Percentiles rank a stretch among this genome's conserved stretches.
phyloP scores from a whole-genome alignment of 2,329 filamentous ascomycete species.

The Emydomyces testavorans region DNA sequence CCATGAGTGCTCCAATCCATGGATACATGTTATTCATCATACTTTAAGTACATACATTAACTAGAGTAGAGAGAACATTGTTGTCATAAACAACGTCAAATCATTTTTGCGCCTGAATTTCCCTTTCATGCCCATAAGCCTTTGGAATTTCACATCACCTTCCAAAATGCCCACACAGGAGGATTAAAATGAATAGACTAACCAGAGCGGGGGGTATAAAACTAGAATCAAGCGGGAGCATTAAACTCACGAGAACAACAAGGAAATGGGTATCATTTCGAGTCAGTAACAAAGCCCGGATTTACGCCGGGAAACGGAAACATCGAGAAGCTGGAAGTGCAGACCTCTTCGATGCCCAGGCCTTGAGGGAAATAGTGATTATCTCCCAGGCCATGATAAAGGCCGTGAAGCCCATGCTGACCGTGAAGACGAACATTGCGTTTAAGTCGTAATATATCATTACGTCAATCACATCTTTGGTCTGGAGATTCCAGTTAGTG shows the following conservation, averaged over 20 bases:
- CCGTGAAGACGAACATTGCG: conserved; percentile 87
- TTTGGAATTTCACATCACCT: neutral
- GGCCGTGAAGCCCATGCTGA: conserved; percentile 71
- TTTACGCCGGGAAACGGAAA: conserved; percentile 23
- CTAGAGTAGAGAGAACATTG: neutral
- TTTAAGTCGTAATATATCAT: conserved; percentile 69
- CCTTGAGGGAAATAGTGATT: conserved; percentile 68
- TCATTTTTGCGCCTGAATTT: neutral
- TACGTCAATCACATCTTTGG: conserved; percentile 61
- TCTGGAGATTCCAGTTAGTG: conserved; percentile 38
- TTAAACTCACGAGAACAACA: neutral
- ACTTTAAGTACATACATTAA: neutral
- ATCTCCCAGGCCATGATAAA: conserved; percentile 79
- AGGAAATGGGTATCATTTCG: neutral
- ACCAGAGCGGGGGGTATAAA: conserved; percentile 4
- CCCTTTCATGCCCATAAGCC: neutral
- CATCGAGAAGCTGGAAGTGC: conserved; percentile 22
- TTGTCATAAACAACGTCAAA: neutral
- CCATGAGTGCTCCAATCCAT: too few species aligned
- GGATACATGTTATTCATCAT: too few species aligned
- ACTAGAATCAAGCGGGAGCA: neutral
- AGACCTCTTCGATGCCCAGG: conserved; percentile 57
- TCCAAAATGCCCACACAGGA: neutral
- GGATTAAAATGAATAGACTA: neutral
- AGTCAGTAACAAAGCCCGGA: neutral